phyloP scores from a whole-genome alignment of 2,329 filamentous ascomycete species.

The Phyllosticta citribraziliensis region DNA sequence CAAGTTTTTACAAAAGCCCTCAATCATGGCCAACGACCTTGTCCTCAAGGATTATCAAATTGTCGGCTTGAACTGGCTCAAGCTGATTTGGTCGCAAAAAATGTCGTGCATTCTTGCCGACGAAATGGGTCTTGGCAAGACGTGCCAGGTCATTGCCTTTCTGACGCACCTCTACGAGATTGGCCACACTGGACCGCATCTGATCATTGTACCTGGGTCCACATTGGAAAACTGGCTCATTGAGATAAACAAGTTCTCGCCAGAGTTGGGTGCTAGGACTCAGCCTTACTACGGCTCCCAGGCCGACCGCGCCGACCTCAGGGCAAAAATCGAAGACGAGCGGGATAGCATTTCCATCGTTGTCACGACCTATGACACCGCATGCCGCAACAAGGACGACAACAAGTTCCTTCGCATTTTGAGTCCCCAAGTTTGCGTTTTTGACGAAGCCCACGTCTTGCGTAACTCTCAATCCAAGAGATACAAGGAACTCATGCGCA shows the following conservation, averaged over 20 bases:
- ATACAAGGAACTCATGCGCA: constrained; percentile 68
- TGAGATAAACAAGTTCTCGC: constrained; percentile 83
- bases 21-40: constrained; percentile 65
- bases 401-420: constrained; percentile 52
- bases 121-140: constrained; percentile 94
- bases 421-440: constrained; percentile 56
- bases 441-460: constrained; percentile 88
- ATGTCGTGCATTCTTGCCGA: constrained; percentile 89
- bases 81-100: constrained; percentile 66
- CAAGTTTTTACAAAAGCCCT: constrained; percentile 56
- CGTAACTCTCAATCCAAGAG: constrained; percentile 79
- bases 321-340: constrained; percentile 55
- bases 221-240: constrained; percentile 93
- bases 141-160: constrained; percentile 90
- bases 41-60: constrained; percentile 88
- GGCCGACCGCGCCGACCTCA: constrained; percentile 56
- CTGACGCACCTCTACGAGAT: constrained; percentile 71
- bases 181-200: constrained; percentile 58
- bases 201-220: constrained; percentile 86
- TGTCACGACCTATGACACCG: constrained; percentile 62
- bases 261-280: constrained; percentile 52
- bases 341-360: constrained; percentile 58
- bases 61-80: constrained; percentile 90
- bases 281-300: constrained; percentile 64
- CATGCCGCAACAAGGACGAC: constrained; percentile 48